phyloP scores from a whole-genome alignment of 73 alveolate species.

The Paramecium pentaurelia region DNA sequence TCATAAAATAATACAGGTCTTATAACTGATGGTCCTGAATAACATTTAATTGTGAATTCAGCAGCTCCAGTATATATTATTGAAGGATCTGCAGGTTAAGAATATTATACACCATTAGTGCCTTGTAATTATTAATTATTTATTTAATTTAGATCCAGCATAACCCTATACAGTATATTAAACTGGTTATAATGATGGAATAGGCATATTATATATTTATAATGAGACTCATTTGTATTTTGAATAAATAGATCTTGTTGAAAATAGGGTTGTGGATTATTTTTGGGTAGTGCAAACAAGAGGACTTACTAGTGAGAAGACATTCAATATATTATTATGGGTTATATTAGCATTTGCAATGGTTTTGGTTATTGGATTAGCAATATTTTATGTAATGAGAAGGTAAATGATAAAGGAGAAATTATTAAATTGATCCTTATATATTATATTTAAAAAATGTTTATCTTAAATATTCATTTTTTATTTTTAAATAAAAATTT shows the following conservation, averaged over 20 bases:
- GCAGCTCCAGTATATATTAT: constrained; percentile 36
- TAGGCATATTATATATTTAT: not conserved
- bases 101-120: not conserved
- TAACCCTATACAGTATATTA: constrained; percentile 19
- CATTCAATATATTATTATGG: not conserved
- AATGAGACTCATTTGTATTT: constrained; percentile 12
- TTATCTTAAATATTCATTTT: not conserved
- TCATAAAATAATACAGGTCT: not conserved
- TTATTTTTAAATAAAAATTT: no score
- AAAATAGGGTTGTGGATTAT: constrained; percentile 7
- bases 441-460: not conserved
- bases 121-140: not conserved
- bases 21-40: constrained; percentile 32
- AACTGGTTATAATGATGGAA: constrained; percentile 12
- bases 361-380: not conserved
- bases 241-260: not conserved
- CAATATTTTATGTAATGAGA: not conserved
- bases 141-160: not conserved
- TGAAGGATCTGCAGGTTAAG: constrained; percentile 51
- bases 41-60: constrained; percentile 6
- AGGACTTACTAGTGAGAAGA: not conserved
- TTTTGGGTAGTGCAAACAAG: constrained; percentile 1
- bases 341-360: not conserved
- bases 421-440: not conserved
- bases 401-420: not conserved